Percentiles rank a stretch among this genome's conserved stretches.
These are phyloP conservation scores for Cladorrhinum sp. DNA, from an alignment of 2,329 filamentous ascomycete genomes.

Conservation along the genomic window DNA sequence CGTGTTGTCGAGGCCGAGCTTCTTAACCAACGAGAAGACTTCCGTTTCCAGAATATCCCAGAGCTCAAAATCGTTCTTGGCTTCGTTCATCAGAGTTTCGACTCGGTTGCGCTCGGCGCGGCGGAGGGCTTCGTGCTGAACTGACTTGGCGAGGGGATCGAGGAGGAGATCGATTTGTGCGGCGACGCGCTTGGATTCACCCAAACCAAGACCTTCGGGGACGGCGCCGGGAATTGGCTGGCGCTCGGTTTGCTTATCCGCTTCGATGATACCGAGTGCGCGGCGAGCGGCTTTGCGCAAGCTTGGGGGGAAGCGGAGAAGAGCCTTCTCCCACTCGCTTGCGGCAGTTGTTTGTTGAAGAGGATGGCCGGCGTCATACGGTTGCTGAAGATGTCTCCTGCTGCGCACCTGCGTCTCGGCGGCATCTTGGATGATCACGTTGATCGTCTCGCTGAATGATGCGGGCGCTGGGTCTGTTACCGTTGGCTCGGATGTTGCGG, in stretches of 20 bases:
- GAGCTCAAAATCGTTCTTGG: conserved; percentile 59
- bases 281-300: conserved; percentile 39
- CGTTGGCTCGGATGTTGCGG: background rate
- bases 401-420: conserved; percentile 14
- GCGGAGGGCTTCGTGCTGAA: conserved; percentile 41
- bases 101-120: conserved; percentile 51
- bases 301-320: conserved; percentile 40
- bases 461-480: conserved; percentile 5
- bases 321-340: conserved; percentile 34
- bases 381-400: conserved; percentile 14
- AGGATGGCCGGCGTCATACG: conserved; percentile 20
- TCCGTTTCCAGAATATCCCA: conserved; percentile 66
- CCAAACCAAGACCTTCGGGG: conserved; percentile 24
- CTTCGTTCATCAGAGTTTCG: conserved; percentile 50
- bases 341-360: conserved; percentile 25
- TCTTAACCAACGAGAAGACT: conserved; percentile 59
- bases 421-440: conserved; percentile 32
- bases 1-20: conserved; percentile 49
- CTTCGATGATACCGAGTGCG: conserved; percentile 37
- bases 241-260: conserved; percentile 12
- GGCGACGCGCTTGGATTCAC: conserved; percentile 19
- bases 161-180: conserved; percentile 18
- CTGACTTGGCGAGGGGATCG: conserved; percentile 28
- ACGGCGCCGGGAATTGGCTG: background rate
- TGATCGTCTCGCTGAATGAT: conserved; percentile 18